Base-by-base conservation (phyloP, 495 filamentous ascomycete genomes). In the Oleoguttula mirabilis region DNA sequence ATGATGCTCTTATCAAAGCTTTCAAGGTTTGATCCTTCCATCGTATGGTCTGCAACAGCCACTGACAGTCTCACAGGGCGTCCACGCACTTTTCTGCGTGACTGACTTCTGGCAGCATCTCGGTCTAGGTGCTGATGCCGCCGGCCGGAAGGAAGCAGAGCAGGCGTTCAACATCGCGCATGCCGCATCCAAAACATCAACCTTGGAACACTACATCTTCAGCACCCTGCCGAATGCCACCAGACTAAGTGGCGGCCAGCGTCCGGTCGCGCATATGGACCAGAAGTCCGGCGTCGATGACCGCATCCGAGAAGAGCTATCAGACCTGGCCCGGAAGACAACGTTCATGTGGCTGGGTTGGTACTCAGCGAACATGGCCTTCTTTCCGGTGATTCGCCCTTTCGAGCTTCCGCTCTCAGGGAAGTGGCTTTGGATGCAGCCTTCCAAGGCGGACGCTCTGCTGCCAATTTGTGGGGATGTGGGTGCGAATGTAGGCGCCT, bases 221-320 rank as follows among this genome's bases (percentile, higher is more conserved):
- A 54, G 45, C 17, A 62, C 61, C 6, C 33, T 64, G 0, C 57
- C 57, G 2, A 39, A 45, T 6, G 45, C 49, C 10, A 28, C 22
- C 1, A 23, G 4, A 1, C 31, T 54, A 10, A 47, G 52, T 0
- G 25, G 36, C 2, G 55, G 57, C n/a, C 45, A 51, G 27, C 35
- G 37, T 17, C 35, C 32, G 5, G 47, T 60, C 15, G 52, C 58
- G 11, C 60, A 64, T 38, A 61, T 61, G 32, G 56, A 59, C 19
- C 33, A 42, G 5, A 64, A 64, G 36, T 37, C 38, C 16, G 22
- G 20, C 2, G 55, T 57, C 20, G 58, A 61, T 21, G 25, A 43
- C 2, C 59, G 41, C 36, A 59, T 61, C 33, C 36, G 30, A 12
- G 27, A 45, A 4, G 45, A 58, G 14, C 41, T 58, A 7, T 48